These are phyloP conservation scores for Monosporascus sp. DNA, from an alignment of 2,329 filamentous ascomycete species.

Conservation along the genomic window DNA sequence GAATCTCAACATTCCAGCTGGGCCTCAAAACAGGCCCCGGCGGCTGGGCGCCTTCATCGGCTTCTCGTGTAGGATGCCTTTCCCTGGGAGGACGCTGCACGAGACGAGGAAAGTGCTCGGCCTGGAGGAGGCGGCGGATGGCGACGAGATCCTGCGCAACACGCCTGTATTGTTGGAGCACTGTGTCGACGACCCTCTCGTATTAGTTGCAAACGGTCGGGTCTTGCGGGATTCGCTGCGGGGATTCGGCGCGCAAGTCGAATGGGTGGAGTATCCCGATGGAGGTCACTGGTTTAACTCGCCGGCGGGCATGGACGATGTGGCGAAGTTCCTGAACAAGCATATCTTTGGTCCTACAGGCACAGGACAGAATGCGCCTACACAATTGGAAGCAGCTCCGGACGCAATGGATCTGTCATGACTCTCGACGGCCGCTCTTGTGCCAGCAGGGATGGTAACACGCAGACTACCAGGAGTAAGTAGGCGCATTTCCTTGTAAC, in stretches of 20 bases:
- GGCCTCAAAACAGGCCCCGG: background rate
- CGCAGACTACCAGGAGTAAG: too few relatives aligned
- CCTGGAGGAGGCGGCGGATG: constrained; percentile 17
- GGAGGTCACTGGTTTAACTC: constrained; percentile 43
- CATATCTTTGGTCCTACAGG: background rate
- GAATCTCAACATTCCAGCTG: constrained; percentile 10
- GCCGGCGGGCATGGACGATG: constrained; percentile 38
- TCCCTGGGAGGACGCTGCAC: constrained; percentile 14
- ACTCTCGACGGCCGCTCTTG: background rate
- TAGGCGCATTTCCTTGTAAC: too few relatives aligned
- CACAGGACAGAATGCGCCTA: background rate
- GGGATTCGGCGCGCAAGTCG: constrained; percentile 32
- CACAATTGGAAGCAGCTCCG: background rate
- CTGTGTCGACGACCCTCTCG: constrained; percentile 38
- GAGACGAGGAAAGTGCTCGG: constrained; percentile 24
- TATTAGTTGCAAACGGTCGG: constrained; percentile 32
- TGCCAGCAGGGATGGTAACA: too few relatives aligned
- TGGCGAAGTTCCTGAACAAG: constrained; percentile 27
- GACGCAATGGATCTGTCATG: background rate
- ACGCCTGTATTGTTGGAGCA: constrained; percentile 44
- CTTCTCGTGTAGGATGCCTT: constrained; percentile 20
- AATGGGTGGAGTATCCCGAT: constrained; percentile 36
- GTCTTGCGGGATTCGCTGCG: constrained; percentile 29
- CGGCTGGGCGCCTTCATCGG: constrained; percentile 19
- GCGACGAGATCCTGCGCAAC: constrained; percentile 26